These are phyloP conservation scores for Diaporthe aspalathi DNA, from an alignment of 2,329 filamentous ascomycete species.

Conservation along the genomic window DNA sequence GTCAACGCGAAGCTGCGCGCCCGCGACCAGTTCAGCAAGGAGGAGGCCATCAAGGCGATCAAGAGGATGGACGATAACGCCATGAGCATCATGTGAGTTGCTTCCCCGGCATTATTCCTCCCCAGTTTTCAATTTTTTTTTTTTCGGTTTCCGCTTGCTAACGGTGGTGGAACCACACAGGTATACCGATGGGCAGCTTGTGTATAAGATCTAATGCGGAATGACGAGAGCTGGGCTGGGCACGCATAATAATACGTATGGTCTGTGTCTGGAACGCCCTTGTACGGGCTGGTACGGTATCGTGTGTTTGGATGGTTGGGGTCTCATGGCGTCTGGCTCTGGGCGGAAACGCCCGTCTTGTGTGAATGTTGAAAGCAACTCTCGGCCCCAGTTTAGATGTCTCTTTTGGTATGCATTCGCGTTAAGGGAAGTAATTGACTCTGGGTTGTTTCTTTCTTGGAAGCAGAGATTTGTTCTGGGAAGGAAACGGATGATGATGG, in stretches of 20 bases:
- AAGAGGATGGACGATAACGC: slow-evolving; percentile 81
- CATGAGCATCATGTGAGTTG: slow-evolving; percentile 86
- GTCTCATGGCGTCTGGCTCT: slow-evolving; percentile 27
- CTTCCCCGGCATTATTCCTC: not conserved
- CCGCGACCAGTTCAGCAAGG: slow-evolving; percentile 71
- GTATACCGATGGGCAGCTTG: slow-evolving; percentile 71
- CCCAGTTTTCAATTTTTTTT: not conserved
- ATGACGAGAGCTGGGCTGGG: not conserved
- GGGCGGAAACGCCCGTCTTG: slow-evolving; percentile 7
- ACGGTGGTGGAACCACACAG: slow-evolving; percentile 49
- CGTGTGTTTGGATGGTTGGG: slow-evolving; percentile 27
- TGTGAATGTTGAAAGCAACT: slow-evolving; percentile 10
- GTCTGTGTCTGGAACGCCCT: slow-evolving; percentile 6
- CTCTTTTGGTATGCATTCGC: not conserved
- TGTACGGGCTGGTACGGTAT: not conserved
- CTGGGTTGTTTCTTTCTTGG: not conserved
- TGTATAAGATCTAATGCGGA: slow-evolving; percentile 73
- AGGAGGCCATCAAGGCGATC: slow-evolving; percentile 82
- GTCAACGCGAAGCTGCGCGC: slow-evolving; percentile 79
- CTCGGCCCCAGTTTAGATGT: not conserved
- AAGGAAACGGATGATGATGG: too few relatives aligned
- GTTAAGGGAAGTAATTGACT: not conserved
- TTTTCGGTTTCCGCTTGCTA: slow-evolving; percentile 37
- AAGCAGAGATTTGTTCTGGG: too few relatives aligned
- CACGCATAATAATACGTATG: not conserved